Conservation (phyloP, 371 early-diverging fungal species). For the Neoconidiobolus thromboides region DNA sequence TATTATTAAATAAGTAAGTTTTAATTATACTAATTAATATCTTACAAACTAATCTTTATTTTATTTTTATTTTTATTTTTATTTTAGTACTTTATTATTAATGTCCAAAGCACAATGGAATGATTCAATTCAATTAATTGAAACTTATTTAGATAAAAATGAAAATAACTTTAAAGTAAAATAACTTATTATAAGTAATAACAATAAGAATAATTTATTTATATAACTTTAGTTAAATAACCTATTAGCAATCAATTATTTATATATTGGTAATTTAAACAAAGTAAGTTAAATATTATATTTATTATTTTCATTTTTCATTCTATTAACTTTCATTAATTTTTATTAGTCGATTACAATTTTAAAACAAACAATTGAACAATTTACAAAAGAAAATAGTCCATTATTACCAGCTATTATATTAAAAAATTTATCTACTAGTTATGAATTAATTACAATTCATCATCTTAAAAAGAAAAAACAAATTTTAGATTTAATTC, state of each 20-base stretch:
- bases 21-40: no score
- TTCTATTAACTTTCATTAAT: neutral
- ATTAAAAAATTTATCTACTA: neutral
- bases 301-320: neutral
- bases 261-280: neutral
- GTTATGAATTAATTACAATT: neutral
- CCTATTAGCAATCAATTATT: neutral
- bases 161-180: neutral
- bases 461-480: neutral
- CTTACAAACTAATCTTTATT: no score
- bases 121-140: neutral
- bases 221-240: neutral
- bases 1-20: no score
- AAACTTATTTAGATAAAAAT: neutral
- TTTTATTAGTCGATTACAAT: neutral
- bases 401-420: neutral
- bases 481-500: neutral
- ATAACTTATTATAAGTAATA: neutral
- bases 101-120: conserved; percentile 1
- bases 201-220: no score
- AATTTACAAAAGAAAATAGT: neutral
- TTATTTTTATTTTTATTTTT: no score
- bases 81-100: neutral
- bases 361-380: no score
- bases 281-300: neutral